A percentile compares a stretch with the other conserved stretches of the same genome.
phyloP scores from a whole-genome alignment of 2,329 filamentous ascomycete genomes.

The Setomelanomma holmii region DNA sequence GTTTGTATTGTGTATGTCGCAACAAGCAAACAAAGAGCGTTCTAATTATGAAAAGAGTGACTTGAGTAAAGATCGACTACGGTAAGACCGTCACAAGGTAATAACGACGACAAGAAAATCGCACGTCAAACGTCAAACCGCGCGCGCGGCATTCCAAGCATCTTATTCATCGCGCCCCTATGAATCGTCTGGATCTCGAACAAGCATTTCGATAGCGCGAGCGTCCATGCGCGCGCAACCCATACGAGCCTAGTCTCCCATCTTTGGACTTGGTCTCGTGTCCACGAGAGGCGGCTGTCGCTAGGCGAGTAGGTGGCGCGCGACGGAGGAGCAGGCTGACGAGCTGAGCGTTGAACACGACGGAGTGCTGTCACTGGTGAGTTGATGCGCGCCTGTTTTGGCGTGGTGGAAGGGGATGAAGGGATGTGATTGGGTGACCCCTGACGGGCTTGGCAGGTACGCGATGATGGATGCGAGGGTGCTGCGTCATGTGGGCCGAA shows the following conservation, averaged over 20 bases:
- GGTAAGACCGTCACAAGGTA: not conserved
- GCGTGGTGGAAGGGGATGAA: not conserved
- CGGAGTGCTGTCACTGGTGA: not conserved
- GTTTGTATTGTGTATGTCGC: not conserved
- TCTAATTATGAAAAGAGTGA: conserved; percentile 5
- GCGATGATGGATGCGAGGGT: not conserved
- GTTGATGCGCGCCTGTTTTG: not conserved
- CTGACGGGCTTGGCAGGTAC: conserved; percentile 8
- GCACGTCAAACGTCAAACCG: not conserved
- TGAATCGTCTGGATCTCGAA: not conserved
- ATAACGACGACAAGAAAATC: too few relatives aligned
- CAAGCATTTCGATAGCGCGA: conserved; percentile 9
- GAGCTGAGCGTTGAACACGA: not conserved
- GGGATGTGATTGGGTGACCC: conserved; percentile 6
- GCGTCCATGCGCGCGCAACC: not conserved
- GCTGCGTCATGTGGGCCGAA: not conserved
- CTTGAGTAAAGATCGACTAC: not conserved
- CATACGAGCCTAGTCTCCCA: not conserved
- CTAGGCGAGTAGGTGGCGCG: conserved; percentile 2
- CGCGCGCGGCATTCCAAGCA: not conserved
- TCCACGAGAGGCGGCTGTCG: not conserved
- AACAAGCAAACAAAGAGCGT: not conserved
- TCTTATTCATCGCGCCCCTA: conserved; percentile 1
- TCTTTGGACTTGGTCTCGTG: conserved; percentile 1
- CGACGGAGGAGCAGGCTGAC: not conserved